These are phyloP conservation scores for Orobanche coerulescens DNA, from an alignment of 257 asterid species.

Conservation along the genomic window DNA sequence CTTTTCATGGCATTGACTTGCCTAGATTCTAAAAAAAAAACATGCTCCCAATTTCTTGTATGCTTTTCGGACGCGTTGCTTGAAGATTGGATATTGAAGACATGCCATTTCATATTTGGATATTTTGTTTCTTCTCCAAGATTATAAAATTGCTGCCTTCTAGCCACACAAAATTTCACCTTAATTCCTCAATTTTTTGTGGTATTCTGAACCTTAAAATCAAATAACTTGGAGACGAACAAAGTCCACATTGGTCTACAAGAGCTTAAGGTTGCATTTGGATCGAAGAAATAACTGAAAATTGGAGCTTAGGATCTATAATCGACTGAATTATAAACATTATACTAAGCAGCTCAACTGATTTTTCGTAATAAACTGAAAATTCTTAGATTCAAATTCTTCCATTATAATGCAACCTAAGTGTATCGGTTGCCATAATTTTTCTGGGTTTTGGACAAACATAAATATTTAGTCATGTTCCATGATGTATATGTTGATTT, in stretches of 20 bases:
- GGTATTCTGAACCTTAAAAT: neutral
- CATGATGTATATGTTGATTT: too few relatives aligned
- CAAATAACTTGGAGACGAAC: neutral
- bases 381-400: too few relatives aligned
- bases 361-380: too few relatives aligned
- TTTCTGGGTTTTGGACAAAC: too few relatives aligned
- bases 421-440: too few relatives aligned
- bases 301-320: too few relatives aligned
- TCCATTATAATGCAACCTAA: too few relatives aligned
- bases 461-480: too few relatives aligned
- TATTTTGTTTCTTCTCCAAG: neutral
- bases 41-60: constrained; percentile 40
- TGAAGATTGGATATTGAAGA: neutral
- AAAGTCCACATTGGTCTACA: neutral
- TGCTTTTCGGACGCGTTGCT: constrained; percentile 5
- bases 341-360: too few relatives aligned
- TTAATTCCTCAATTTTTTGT: neutral
- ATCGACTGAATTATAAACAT: too few relatives aligned
- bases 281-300: too few relatives aligned
- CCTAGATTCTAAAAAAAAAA: neutral
- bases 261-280: too few relatives aligned
- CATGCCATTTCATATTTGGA: neutral
- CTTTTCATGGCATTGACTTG: neutral
- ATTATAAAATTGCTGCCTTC: neutral
- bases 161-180: neutral